Evolutionary conservation across 495 filamentous ascomycete species (phyloP), one percentile per base, ranked within the genome.

Genomic region (Talaromyces thailandensis): DNA sequence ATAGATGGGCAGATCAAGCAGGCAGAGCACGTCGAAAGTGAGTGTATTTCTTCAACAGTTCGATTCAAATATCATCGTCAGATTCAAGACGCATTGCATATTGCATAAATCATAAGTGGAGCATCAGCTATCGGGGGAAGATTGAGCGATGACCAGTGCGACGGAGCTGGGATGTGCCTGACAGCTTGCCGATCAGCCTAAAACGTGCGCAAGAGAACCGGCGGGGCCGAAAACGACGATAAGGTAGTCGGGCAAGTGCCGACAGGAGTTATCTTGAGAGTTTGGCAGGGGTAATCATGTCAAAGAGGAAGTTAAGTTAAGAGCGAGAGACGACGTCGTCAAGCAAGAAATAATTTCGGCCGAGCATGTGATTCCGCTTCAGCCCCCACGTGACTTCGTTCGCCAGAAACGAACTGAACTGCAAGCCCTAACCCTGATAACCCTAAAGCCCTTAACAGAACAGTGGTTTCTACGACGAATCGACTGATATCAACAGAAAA

Each of bases 251-350:
- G 43, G n/a, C n/a, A 48, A 21, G n/a, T 48, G 43, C 43, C 16
- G n/a, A 18, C 37, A 43, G 52, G 16, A 9, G 5, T 56, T 28
- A 28, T n/a, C 23, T 56, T 11, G 25, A 56, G 23, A 28, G 14
- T 25, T n/a, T 56, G 29, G 29, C 53, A 56, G 26, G 53, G 53
- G 28, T 56, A 56, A 56, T 56, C 16, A 7, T 25, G 40, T 6
- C 43, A 1, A 64, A 61, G 28, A 61, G 52, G 26, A 63, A 57
- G 7, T 32, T 52, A 31, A n/a, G n/a, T n/a, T n/a, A n/a, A n/a
- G 32, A 63, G 58, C 18, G 21, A 50, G 37, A 40, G 25, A 62
- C 60, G 50, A 26, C 8, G 24, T 55, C 18, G 18, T 28, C 51
- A 11, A 55, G 57, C 4, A 61, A 61, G 32, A 37, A 55, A 26